Percentiles rank a stretch among this genome's conserved stretches.
Conservation (phyloP, 306 rosid genomes). For the Vigna angularis region DNA sequence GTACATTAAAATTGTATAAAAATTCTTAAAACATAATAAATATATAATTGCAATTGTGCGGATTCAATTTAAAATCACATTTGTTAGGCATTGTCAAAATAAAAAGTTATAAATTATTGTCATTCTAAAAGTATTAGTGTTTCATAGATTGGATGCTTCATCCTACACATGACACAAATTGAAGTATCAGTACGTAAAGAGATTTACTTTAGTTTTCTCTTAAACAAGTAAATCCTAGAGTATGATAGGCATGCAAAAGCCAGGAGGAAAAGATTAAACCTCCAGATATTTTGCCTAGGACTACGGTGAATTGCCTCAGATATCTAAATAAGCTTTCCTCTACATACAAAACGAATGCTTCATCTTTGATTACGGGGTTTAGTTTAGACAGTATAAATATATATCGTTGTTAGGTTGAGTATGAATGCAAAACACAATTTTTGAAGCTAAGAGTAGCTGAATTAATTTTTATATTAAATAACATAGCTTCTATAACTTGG, state of each 20-base stretch:
- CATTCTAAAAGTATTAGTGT: too few relatives aligned
- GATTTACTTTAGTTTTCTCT: slow-evolving; percentile 15
- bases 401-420: slow-evolving; percentile 15
- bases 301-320: background rate
- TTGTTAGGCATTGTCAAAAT: too few relatives aligned
- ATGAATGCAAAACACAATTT: slow-evolving; percentile 14
- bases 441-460: slow-evolving; percentile 20
- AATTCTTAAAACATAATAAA: too few relatives aligned
- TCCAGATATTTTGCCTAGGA: slow-evolving; percentile 20
- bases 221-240: slow-evolving; percentile 25
- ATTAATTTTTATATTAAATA: slow-evolving; percentile 18
- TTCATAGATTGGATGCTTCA: too few relatives aligned
- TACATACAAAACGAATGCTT: background rate
- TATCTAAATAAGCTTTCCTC: slow-evolving; percentile 3
- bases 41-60: too few relatives aligned
- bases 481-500: slow-evolving; percentile 15
- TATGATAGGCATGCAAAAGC: slow-evolving; percentile 11
- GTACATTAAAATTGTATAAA: too few relatives aligned
- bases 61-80: too few relatives aligned
- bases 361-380: slow-evolving; percentile 26
- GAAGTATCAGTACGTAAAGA: too few relatives aligned
- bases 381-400: slow-evolving; percentile 37
- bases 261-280: background rate
- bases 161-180: too few relatives aligned
- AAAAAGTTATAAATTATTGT: too few relatives aligned